Evolutionary conservation across 768 basidiomycete genomes (phyloP).

Genomic region (Suillus tomentosus): DNA sequence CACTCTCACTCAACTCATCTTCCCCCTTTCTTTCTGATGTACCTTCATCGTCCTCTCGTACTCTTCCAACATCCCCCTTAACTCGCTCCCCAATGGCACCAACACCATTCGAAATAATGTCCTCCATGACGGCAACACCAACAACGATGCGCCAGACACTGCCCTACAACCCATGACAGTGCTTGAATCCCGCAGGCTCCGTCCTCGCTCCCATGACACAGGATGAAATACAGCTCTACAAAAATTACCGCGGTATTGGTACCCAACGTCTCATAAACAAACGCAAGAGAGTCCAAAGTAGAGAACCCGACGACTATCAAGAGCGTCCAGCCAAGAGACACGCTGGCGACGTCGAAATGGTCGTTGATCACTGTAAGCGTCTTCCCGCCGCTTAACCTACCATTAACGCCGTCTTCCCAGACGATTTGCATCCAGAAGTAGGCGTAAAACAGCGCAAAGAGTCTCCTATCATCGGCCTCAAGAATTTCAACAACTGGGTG

Average conservation of each 20-base stretch:
- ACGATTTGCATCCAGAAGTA: slow-evolving; percentile 92
- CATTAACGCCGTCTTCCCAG: slow-evolving; percentile 41
- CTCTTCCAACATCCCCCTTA: slow-evolving; percentile 31
- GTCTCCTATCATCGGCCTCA: slow-evolving; percentile 95
- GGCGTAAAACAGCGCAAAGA: slow-evolving; percentile 80
- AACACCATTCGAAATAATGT: slow-evolving; percentile 35
- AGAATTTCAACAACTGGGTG: slow-evolving; percentile 99
- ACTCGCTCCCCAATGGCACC: slow-evolving; percentile 29
- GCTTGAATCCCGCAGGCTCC: slow-evolving; percentile 60
- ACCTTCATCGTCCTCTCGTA: slow-evolving; percentile 26
- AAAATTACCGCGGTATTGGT: slow-evolving; percentile 57
- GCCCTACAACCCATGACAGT: slow-evolving; percentile 66
- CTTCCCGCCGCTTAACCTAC: slow-evolving; percentile 11
- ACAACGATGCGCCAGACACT: slow-evolving; percentile 34
- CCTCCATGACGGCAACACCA: slow-evolving; percentile 32
- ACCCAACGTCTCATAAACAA: slow-evolving; percentile 50
- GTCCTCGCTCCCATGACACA: slow-evolving; percentile 67
- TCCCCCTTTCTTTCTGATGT: slow-evolving; percentile 17
- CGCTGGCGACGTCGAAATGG: slow-evolving; percentile 69
- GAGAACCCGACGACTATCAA: slow-evolving; percentile 40
- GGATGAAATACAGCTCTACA: slow-evolving; percentile 62
- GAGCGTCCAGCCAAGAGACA: slow-evolving; percentile 50
- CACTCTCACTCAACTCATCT: slow-evolving; percentile 27
- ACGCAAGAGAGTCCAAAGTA: slow-evolving; percentile 50
- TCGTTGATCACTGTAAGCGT: slow-evolving; percentile 78